Conservation (phyloP, 768 basidiomycete genomes). For the Mycena polygramma region DNA sequence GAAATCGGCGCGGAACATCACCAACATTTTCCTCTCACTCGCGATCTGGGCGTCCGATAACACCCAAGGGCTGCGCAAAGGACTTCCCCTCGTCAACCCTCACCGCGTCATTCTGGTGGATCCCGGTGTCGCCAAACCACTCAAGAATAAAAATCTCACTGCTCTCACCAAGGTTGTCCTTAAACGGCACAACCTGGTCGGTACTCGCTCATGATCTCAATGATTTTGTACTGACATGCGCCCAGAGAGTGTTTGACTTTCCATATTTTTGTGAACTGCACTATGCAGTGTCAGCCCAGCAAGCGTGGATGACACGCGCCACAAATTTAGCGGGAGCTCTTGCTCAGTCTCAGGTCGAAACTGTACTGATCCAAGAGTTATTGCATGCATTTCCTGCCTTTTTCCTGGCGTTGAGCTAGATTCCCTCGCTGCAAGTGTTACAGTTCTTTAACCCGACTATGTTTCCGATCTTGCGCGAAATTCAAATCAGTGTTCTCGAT, state of each 20-base stretch:
- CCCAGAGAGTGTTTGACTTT: conserved; percentile 7
- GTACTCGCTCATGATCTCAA: not conserved
- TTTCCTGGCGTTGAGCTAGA: not conserved
- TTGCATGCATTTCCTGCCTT: not conserved
- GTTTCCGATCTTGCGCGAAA: too few relatives aligned
- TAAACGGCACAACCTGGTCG: conserved; percentile 6
- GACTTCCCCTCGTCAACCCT: conserved; percentile 6
- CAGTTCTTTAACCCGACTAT: too few relatives aligned
- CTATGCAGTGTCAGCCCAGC: not conserved
- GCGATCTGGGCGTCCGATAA: not conserved
- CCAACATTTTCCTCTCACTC: not conserved
- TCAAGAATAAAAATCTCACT: too few relatives aligned
- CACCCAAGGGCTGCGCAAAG: not conserved
- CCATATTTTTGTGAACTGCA: not conserved
- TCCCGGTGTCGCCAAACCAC: not conserved
- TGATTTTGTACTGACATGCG: not conserved
- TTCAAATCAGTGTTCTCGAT: too few relatives aligned
- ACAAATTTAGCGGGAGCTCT: not conserved
- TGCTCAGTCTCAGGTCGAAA: not conserved
- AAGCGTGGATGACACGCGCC: not conserved
- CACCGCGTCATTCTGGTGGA: conserved; percentile 8
- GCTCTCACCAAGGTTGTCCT: not conserved
- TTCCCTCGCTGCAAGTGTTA: not conserved
- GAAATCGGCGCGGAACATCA: not conserved
- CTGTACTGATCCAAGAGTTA: not conserved